Percentiles rank a stretch among this genome's conserved stretches.
Conservation (phyloP, 331 rosid species). For the Acacia pycnantha region DNA sequence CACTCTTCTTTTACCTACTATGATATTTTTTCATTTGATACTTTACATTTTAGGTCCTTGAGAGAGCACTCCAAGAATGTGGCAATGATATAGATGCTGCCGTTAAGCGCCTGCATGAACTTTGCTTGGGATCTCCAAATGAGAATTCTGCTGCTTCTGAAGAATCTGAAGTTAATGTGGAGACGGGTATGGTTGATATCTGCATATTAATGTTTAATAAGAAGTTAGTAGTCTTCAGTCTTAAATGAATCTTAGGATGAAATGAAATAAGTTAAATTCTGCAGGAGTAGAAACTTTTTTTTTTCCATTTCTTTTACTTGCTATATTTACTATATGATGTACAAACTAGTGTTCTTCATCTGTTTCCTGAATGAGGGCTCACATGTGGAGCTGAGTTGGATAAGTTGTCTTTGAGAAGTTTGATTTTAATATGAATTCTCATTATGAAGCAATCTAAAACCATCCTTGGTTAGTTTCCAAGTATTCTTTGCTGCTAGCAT, state of each 20-base stretch:
- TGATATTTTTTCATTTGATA: not conserved
- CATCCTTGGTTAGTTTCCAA: not conserved
- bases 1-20: not conserved
- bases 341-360: not conserved
- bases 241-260: not conserved
- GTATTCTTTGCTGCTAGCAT: not conserved
- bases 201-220: not conserved
- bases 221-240: not conserved
- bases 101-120: conserved; percentile 61
- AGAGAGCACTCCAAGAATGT: conserved; percentile 75
- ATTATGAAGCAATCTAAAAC: not conserved
- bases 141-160: conserved; percentile 33
- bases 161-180: conserved; percentile 34
- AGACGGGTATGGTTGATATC: conserved; percentile 42
- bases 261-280: not conserved
- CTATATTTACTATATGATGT: not conserved
- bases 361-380: not conserved
- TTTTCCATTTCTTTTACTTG: not conserved
- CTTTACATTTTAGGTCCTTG: conserved; percentile 61
- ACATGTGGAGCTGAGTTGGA: not conserved
- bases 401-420: not conserved
- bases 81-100: conserved; percentile 86
- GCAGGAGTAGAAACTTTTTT: not conserved
- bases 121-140: conserved; percentile 57
- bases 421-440: not conserved